Evolutionary conservation across 2,329 filamentous ascomycete species (phyloP).

Genomic region (Pyrenophora teres): DNA sequence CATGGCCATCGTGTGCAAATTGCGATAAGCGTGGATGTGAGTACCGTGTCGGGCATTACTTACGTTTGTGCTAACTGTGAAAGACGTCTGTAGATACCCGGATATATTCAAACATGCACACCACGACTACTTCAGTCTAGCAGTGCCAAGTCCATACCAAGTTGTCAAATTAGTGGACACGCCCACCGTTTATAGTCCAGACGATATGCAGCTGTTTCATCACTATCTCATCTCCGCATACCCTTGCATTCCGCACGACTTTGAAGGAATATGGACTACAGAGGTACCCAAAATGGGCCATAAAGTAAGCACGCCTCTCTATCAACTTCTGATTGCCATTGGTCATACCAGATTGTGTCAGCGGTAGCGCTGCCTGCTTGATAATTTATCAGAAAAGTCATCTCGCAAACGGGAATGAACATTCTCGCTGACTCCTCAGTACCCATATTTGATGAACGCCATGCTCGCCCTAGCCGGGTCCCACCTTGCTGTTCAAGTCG

Average conservation of each 20-base stretch:
- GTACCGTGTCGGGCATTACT: neutral
- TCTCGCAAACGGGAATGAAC: neutral
- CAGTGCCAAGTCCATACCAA: constrained; percentile 15
- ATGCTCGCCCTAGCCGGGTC: constrained; percentile 33
- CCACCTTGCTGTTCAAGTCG: constrained; percentile 24
- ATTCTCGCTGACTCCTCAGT: constrained; percentile 16
- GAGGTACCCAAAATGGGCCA: constrained; percentile 23
- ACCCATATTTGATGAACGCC: constrained; percentile 31
- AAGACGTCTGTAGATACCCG: constrained; percentile 40
- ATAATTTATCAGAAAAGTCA: neutral
- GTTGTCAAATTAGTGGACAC: constrained; percentile 24
- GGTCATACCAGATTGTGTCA: no score
- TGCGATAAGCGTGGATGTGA: constrained; percentile 40
- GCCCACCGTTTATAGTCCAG: constrained; percentile 43
- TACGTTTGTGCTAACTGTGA: neutral
- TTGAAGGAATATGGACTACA: constrained; percentile 20
- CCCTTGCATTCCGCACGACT: constrained; percentile 24
- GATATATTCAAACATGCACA: constrained; percentile 21
- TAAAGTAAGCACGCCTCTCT: constrained; percentile 12
- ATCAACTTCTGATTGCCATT: no score
- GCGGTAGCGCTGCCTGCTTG: no score
- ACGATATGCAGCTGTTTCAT: constrained; percentile 59
- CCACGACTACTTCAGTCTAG: constrained; percentile 19
- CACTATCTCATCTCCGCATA: constrained; percentile 56
- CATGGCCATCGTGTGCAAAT: constrained; percentile 46